Evolutionary conservation across 2,329 filamentous ascomycete genomes (phyloP).

Genomic region (Fusarium pilosicola): DNA sequence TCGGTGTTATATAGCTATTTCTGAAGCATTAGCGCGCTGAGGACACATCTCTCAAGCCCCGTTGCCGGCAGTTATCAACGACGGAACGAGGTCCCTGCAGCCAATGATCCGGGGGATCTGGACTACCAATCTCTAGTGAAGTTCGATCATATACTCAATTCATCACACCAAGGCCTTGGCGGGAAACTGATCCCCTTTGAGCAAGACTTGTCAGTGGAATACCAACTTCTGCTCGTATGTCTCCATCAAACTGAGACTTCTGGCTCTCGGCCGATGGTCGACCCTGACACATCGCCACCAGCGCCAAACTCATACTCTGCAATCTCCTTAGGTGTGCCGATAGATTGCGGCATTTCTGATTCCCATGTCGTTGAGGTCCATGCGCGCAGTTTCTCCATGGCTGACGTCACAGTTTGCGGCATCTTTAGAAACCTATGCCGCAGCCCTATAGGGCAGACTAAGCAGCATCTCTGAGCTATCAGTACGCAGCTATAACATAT

Average conservation of each 20-base stretch:
- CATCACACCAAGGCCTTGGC: background rate
- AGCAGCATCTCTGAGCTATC: background rate
- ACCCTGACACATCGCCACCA: too few relatives aligned
- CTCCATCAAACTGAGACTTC: too few relatives aligned
- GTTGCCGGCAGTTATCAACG: background rate
- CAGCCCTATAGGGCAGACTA: background rate
- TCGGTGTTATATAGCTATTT: background rate
- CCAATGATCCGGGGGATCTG: background rate
- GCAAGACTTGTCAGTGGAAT: background rate
- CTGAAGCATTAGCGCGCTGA: background rate
- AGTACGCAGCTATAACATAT: background rate
- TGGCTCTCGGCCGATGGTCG: background rate
- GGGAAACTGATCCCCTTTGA: fast-evolving
- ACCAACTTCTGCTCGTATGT: fast-evolving
- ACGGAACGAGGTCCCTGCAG: background rate
- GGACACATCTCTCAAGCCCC: background rate
- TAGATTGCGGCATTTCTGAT: background rate
- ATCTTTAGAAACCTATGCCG: background rate
- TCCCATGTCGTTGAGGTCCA: background rate
- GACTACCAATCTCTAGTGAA: background rate
- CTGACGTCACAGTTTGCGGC: background rate
- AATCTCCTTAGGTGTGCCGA: background rate
- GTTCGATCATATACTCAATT: background rate
- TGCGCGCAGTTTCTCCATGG: background rate
- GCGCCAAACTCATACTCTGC: background rate